Base-by-base conservation (phyloP, 164 flowering plant species). In the Amborella trichopoda region DNA sequence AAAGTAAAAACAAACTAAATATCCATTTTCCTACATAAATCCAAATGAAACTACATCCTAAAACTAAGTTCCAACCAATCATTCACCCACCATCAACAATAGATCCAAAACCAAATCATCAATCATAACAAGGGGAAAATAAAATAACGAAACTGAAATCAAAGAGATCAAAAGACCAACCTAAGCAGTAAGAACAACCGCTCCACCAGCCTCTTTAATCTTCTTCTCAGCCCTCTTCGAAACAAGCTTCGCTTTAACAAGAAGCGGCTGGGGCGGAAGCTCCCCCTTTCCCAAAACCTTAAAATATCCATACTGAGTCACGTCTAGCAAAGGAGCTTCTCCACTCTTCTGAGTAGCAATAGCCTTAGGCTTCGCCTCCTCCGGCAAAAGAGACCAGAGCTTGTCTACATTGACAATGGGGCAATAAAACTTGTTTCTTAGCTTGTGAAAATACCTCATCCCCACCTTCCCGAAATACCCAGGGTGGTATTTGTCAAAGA, bases 401-500 rank as follows among this genome's bases (percentile, higher is more conserved):
- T 69, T 71, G 56, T 81, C 83, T 54, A 81, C 34, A 59, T 81
- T 81, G 57, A 81, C 77, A 61, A 66, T 72, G 16, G 90, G 91
- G 61, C 80, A 73, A 53, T 56, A 56, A 66, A 76, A 81, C 71
- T 76, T 71, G 71, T 81, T 81, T 19, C 74, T 65, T 21, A 76
- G 78, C 63, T 67, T 68, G 67, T 78, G 90, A 67, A 76, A 78
- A 60, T 78, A 81, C 1, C 85, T 52, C 90, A 81, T 81, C 39
- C 90, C 85, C 5, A 81, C 85, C 49, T 81, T 81, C 1, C 83
- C 90, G 54, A 81, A 81, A 56, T 78, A 78, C 0, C 90, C 83
- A 0, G 85, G 90, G 57, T 81, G 90, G 63, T 76, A 81, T 74
- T 81, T 81, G 71, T 81, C 85, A 70, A 81, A 81, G 49, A 81